phyloP scores from a whole-genome alignment of 1,139 yeast genomes.

The Debaryomyces sp. region DNA sequence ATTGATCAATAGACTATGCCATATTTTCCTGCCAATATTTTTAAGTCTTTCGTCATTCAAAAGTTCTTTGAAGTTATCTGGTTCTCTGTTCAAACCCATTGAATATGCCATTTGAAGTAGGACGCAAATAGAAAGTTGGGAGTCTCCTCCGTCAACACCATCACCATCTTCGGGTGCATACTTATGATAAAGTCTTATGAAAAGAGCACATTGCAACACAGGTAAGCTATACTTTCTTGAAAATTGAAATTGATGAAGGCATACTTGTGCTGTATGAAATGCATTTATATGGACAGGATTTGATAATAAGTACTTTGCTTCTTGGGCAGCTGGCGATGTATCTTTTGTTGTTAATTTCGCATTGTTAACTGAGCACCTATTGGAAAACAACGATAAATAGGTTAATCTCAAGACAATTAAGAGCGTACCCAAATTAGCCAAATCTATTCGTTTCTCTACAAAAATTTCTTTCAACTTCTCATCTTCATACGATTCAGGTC shows the following conservation, averaged over 20 bases:
- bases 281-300: slow-evolving; percentile 31
- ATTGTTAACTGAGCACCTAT: slow-evolving; percentile 9
- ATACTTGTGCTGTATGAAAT: slow-evolving; percentile 30
- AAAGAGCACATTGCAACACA: slow-evolving; percentile 36
- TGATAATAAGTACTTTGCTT: slow-evolving; percentile 26
- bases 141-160: slow-evolving; percentile 47
- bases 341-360: slow-evolving; percentile 10
- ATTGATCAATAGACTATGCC: slow-evolving; percentile 43
- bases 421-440: slow-evolving; percentile 24
- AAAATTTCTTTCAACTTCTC: slow-evolving; percentile 16
- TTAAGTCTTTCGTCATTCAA: slow-evolving; percentile 27
- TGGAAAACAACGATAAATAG: slow-evolving; percentile 25
- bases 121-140: slow-evolving; percentile 37
- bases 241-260: slow-evolving; percentile 30
- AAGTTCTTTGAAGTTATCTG: slow-evolving; percentile 22
- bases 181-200: slow-evolving; percentile 47
- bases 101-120: slow-evolving; percentile 45
- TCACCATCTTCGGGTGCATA: slow-evolving; percentile 55
- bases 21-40: slow-evolving; percentile 49
- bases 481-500: slow-evolving; percentile 26
- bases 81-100: slow-evolving; percentile 49
- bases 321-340: slow-evolving; percentile 17
- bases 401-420: slow-evolving; percentile 24
- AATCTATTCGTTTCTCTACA: slow-evolving; percentile 22
- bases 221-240: slow-evolving; percentile 25